Base-by-base conservation (phyloP, 1,139 yeast species). In the Pichia kudriavzevii region DNA sequence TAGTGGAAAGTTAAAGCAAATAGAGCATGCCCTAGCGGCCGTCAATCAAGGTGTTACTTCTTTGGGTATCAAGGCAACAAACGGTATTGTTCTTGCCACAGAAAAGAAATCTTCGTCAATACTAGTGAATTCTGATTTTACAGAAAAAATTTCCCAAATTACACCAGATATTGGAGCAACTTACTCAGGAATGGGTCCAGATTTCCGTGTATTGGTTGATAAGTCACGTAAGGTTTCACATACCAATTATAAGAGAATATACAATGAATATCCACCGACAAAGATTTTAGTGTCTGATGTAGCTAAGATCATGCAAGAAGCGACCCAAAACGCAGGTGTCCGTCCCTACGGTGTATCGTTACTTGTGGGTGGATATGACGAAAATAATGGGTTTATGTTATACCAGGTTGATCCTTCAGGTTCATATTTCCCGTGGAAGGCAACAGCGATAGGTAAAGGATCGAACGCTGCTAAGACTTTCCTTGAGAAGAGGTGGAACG, bases 321-420 rank as follows among this genome's bases (percentile, higher is more conserved):
- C 95, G 18, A 93, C 99, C 2, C 99, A 93, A 59, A 79, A 88
- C 32, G 98, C 97, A 39, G 99, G 97, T 57, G 95, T 91, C 44
- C 75, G 99, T 57, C 99, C 99, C 15, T 91, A 79, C 58, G 99
- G 99, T 39, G 97, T 93, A 13, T 85, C 96, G 7, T 67, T 93
- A 43, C 67, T 93, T 39, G 88, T 91, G 24, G 98, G 97, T 7
- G 98, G 98, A 19, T 75, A 84, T 58, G 98, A 93, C 56, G 87
- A 82, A 29, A 67, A 70, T 55, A 80, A 61, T 62, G 87, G 75
- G 42, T 87, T 75, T 60, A 85, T 84, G 55, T 69, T 93, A 44
- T 93, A 91, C 60, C 98, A 93, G 61, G 95, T 93, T 32, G 98
- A 93, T 63, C 99, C 99, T 5, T 82, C 95, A 5, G 99, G 99